Conservation (phyloP, 2,329 filamentous ascomycete species). For the Talaromyces sp. region DNA sequence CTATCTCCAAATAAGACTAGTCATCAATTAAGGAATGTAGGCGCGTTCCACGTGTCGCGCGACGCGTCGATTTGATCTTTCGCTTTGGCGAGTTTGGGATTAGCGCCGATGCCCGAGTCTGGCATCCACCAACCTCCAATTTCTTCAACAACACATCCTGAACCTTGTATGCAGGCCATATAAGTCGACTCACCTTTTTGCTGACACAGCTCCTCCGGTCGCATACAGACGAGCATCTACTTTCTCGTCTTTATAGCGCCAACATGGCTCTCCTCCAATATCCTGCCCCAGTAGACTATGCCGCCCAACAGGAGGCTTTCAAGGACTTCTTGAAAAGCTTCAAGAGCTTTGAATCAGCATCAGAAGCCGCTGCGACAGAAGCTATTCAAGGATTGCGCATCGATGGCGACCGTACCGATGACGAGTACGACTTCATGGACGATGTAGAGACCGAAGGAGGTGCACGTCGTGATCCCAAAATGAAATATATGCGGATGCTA, state of each 20-base stretch:
- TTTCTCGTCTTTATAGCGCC: slow-evolving; percentile 26
- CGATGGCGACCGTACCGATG: slow-evolving; percentile 78
- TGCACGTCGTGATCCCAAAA: slow-evolving; percentile 55
- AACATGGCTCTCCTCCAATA: slow-evolving; percentile 82
- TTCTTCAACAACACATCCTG: slow-evolving; percentile 9
- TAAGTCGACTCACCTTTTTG: slow-evolving; percentile 1
- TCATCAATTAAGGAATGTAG: slow-evolving; percentile 18
- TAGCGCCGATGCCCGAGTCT: slow-evolving; percentile 15
- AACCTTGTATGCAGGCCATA: slow-evolving; percentile 15
- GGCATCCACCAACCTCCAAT: slow-evolving; percentile 21
- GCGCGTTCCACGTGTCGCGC: slow-evolving; percentile 28
- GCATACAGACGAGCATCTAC: slow-evolving; percentile 8
- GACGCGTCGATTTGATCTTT: slow-evolving; percentile 26
- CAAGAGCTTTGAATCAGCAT: slow-evolving; percentile 67
- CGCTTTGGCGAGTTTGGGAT: slow-evolving; percentile 10
- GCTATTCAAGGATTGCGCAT: slow-evolving; percentile 82
- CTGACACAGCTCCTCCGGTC: background rate
- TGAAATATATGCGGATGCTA: slow-evolving; percentile 85
- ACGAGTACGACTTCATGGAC: slow-evolving; percentile 92
- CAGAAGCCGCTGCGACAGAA: slow-evolving; percentile 66
- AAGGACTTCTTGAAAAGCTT: slow-evolving; percentile 83
- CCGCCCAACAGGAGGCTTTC: slow-evolving; percentile 74
- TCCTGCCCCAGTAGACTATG: slow-evolving; percentile 78
- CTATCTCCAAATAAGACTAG: background rate
- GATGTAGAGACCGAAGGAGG: slow-evolving; percentile 60